Evolutionary conservation across 192 early-diverging fungal species (phyloP).

Genomic region (Entomortierella parvispora): DNA sequence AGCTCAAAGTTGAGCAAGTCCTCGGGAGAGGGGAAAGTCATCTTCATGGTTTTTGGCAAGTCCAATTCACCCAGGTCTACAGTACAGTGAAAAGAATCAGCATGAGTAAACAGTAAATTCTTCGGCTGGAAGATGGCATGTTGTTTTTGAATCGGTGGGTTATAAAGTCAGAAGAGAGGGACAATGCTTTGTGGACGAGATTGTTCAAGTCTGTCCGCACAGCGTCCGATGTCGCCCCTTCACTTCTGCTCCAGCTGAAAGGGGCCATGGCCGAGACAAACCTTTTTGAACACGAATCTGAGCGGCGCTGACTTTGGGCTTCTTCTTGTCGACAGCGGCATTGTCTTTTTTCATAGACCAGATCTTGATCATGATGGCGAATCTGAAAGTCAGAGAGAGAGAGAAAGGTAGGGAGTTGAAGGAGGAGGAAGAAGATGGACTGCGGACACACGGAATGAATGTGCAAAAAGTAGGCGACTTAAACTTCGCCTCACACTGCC

Average conservation of each 20-base stretch:
- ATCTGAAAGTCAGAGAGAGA: too few species aligned
- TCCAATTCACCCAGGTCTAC: slow-evolving; percentile 87
- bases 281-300: slow-evolving; percentile 96
- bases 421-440: too few species aligned
- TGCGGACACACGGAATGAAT: not conserved
- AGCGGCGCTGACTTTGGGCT: slow-evolving; percentile 84
- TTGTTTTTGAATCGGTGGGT: too few species aligned
- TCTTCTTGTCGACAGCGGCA: slow-evolving; percentile 75
- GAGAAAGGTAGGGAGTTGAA: too few species aligned
- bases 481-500: not conserved
- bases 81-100: not conserved
- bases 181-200: too few species aligned
- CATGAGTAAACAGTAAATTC: not conserved
- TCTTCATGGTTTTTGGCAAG: slow-evolving; percentile 78
- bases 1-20: slow-evolving; percentile 88
- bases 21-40: slow-evolving; percentile 79
- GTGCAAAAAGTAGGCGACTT: not conserved
- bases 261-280: slow-evolving; percentile 26
- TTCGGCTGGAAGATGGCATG: not conserved
- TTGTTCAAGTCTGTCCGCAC: too few species aligned
- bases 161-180: too few species aligned
- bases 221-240: too few species aligned
- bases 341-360: slow-evolving; percentile 88
- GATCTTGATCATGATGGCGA: slow-evolving; percentile 81
- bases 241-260: not conserved